Evolutionary conservation across 2,329 filamentous ascomycete species (phyloP).

Genomic region (Talaromyces albobiverticillius): DNA sequence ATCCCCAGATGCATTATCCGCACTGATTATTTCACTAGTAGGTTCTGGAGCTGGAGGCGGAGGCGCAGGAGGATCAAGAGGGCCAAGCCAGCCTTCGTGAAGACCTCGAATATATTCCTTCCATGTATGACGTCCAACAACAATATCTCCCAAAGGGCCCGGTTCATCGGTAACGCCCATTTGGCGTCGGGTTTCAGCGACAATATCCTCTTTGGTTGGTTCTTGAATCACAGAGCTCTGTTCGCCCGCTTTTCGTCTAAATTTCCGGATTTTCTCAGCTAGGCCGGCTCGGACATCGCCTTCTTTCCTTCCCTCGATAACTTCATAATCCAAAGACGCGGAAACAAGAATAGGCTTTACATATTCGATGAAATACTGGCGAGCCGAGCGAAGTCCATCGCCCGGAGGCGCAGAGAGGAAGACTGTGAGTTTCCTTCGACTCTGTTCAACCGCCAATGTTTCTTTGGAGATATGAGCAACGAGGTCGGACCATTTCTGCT

Average conservation of each 20-base stretch:
- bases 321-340: conserved; percentile 92
- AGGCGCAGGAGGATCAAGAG: conserved; percentile 55
- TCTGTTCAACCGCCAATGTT: conserved; percentile 65
- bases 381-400: conserved; percentile 77
- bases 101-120: conserved; percentile 93
- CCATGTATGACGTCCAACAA: conserved; percentile 90
- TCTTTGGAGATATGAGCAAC: conserved; percentile 83
- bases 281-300: conserved; percentile 87
- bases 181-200: conserved; percentile 62
- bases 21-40: conserved; percentile 12
- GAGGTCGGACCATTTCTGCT: conserved; percentile 79
- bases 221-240: conserved; percentile 43
- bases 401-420: conserved; percentile 83
- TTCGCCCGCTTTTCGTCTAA: conserved; percentile 60
- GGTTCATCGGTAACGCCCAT: conserved; percentile 69
- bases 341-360: conserved; percentile 89
- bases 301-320: conserved; percentile 85
- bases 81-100: conserved; percentile 95
- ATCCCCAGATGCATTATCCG: conserved; percentile 20
- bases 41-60: conserved; percentile 22
- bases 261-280: conserved; percentile 76
- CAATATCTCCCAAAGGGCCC: conserved; percentile 76
- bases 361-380: conserved; percentile 95
- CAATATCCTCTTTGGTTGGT: conserved; percentile 56
- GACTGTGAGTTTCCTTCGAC: conserved; percentile 81